Percentiles rank a stretch among this genome's conserved stretches.
phyloP scores from a whole-genome alignment of 352 stramenopile genomes.

The Peronospora belbahrii region DNA sequence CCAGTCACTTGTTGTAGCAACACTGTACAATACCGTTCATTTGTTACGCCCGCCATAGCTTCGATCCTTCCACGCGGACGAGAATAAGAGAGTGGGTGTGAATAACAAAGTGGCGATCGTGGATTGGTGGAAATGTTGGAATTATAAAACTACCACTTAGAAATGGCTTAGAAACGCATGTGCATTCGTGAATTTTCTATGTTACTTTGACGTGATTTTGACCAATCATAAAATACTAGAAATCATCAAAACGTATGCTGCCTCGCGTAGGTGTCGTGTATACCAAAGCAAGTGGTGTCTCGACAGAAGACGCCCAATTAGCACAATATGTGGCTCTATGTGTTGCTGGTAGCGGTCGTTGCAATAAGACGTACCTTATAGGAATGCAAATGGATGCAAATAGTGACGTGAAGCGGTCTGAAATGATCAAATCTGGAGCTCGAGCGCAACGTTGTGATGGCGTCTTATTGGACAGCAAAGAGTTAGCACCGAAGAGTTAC shows the following conservation, averaged over 20 bases:
- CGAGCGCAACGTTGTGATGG: constrained; percentile 43
- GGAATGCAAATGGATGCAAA: constrained; percentile 11
- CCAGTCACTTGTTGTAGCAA: constrained; percentile 52
- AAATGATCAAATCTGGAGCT: neutral
- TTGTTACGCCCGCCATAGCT: constrained; percentile 56
- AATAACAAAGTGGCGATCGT: constrained; percentile 10
- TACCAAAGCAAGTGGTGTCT: constrained; percentile 35
- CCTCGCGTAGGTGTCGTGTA: constrained; percentile 52
- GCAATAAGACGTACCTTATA: constrained; percentile 40
- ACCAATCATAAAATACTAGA: neutral
- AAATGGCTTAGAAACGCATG: neutral
- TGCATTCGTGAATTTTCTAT: constrained; percentile 10
- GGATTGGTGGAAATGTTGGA: constrained; percentile 19
- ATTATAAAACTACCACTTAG: too few relatives aligned
- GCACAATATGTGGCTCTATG: constrained; percentile 59
- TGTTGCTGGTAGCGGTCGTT: constrained; percentile 40
- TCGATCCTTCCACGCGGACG: constrained; percentile 21
- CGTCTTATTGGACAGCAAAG: constrained; percentile 26
- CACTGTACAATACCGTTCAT: constrained; percentile 84
- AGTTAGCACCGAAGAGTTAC: constrained; percentile 24
- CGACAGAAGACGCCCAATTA: constrained; percentile 48
- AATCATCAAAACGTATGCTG: constrained; percentile 1
- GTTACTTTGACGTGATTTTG: neutral
- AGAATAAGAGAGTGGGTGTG: constrained; percentile 1
- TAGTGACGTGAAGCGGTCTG: neutral